phyloP scores from a whole-genome alignment of 2,329 filamentous ascomycete genomes.

The Aspergillus phoenicis region DNA sequence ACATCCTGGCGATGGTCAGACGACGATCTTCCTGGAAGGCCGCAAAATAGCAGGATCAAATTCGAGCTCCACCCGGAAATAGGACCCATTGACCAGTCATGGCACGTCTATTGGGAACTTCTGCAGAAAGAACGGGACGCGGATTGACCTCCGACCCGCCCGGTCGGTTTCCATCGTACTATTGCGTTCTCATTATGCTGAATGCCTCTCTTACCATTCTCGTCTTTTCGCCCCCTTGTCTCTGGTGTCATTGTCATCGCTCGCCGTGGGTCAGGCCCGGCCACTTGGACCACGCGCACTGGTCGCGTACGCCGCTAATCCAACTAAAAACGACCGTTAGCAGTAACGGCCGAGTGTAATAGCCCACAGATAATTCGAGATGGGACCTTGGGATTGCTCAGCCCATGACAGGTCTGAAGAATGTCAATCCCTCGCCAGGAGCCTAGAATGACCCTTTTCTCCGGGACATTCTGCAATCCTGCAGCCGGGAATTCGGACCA shows the following conservation, averaged over 20 bases:
- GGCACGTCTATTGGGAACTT: neutral
- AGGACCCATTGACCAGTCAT: neutral
- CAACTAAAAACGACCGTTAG: neutral
- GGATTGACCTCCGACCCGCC: neutral
- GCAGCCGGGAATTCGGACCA: neutral
- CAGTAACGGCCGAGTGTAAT: neutral
- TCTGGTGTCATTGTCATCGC: no score
- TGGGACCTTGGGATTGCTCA: neutral
- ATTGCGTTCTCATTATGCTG: neutral
- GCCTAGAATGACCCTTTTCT: neutral
- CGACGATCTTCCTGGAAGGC: neutral
- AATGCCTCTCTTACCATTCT: neutral
- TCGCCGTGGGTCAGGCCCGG: neutral
- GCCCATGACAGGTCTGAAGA: neutral
- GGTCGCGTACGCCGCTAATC: neutral
- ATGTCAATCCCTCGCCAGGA: neutral
- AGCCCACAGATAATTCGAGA: neutral
- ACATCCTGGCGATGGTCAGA: neutral
- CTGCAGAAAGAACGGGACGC: neutral
- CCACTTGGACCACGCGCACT: neutral
- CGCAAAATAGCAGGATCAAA: no score
- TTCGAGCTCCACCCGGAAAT: neutral
- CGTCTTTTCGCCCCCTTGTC: neutral
- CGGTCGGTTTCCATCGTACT: neutral
- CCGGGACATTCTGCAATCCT: neutral